phyloP scores from a whole-genome alignment of 352 stramenopile species.

The Globisporangium nodosum region DNA sequence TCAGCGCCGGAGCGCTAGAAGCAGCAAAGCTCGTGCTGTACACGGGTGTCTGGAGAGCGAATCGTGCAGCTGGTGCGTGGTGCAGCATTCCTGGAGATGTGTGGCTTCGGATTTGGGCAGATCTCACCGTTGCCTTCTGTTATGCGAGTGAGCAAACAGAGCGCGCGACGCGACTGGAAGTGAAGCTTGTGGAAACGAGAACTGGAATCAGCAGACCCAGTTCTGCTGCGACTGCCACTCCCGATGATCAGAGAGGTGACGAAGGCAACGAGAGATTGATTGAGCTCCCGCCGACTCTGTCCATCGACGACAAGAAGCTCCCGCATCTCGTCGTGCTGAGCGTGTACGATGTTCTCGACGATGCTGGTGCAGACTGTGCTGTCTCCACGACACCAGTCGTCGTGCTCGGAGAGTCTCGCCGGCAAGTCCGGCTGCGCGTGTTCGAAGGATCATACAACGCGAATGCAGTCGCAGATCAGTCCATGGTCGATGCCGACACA shows the following conservation, averaged over 20 bases:
- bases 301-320: slow-evolving; percentile 16
- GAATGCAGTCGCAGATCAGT: neutral
- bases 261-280: neutral
- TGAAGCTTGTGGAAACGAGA: slow-evolving; percentile 5
- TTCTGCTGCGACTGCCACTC: slow-evolving; percentile 1
- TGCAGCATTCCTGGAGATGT: neutral
- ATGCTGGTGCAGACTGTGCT: neutral
- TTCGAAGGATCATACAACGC: slow-evolving; percentile 24
- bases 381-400: neutral
- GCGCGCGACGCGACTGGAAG: slow-evolving; percentile 7
- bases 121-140: neutral
- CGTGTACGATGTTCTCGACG: neutral
- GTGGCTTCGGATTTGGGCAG: neutral
- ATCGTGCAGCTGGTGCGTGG: slow-evolving; percentile 20
- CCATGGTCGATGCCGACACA: neutral
- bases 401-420: slow-evolving; percentile 29
- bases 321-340: slow-evolving; percentile 13
- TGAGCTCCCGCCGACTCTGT: slow-evolving; percentile 11
- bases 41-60: slow-evolving; percentile 13
- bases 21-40: slow-evolving; percentile 11
- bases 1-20: neutral
- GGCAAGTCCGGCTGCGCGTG: slow-evolving; percentile 27
- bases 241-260: slow-evolving; percentile 3
- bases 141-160: slow-evolving; percentile 4
- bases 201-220: neutral